These are phyloP conservation scores for Phytopythium cucurbitacearum DNA, from an alignment of 352 stramenopile genomes.

Conservation along the genomic window DNA sequence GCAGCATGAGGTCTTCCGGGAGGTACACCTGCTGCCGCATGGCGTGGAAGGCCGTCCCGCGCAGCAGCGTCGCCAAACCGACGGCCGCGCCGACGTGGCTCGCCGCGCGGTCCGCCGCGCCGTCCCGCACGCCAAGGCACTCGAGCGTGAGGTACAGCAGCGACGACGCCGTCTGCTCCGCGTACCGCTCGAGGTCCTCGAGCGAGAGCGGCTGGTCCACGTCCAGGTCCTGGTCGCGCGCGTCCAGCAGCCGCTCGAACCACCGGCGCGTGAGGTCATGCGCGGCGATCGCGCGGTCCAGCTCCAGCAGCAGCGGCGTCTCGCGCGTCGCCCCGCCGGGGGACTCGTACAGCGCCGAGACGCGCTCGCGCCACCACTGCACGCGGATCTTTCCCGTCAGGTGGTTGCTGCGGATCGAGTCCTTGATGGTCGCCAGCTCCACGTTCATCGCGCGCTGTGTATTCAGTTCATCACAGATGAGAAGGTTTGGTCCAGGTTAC, in stretches of 20 bases:
- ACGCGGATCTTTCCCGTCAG: conserved; percentile 87
- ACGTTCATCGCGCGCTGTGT: conserved; percentile 85
- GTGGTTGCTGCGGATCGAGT: conserved; percentile 82
- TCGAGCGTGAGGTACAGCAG: conserved; percentile 89
- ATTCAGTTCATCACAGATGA: background rate
- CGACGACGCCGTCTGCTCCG: conserved; percentile 87
- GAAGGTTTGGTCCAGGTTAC: background rate
- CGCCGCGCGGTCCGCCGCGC: conserved; percentile 70
- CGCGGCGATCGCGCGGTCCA: conserved; percentile 60
- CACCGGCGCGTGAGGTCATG: conserved; percentile 84
- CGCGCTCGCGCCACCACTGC: conserved; percentile 90
- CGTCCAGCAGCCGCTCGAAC: conserved; percentile 90
- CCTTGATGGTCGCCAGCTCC: conserved; percentile 88
- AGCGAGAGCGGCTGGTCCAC: conserved; percentile 68
- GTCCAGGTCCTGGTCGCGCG: conserved; percentile 84
- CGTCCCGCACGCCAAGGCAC: conserved; percentile 70
- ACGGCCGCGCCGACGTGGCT: conserved; percentile 84
- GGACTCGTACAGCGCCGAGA: conserved; percentile 63
- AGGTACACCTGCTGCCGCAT: conserved; percentile 73
- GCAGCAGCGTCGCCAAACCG: conserved; percentile 80
- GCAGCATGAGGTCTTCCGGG: conserved; percentile 72
- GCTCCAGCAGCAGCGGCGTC: conserved; percentile 63
- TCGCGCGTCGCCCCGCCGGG: conserved; percentile 19
- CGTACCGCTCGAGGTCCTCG: conserved; percentile 78
- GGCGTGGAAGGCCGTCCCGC: conserved; percentile 67